Evolutionary conservation across 805 yeast genomes (phyloP).

Genomic region (Wickerhamiella parazyma): DNA sequence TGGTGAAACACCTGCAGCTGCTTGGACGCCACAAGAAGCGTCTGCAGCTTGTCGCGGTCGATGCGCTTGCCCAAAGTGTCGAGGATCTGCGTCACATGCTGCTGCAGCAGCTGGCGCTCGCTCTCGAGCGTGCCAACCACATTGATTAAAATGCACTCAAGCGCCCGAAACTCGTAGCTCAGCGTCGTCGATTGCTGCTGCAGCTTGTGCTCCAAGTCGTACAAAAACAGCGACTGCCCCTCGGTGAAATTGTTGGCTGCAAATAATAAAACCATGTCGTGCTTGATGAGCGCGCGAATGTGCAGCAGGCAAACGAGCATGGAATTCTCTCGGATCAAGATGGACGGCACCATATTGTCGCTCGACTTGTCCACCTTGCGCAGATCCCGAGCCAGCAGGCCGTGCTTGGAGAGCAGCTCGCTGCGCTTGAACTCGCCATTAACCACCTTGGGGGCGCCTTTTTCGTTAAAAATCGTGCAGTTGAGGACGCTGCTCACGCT

Average conservation of each 20-base stretch:
- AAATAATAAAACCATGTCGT: conserved; percentile 67
- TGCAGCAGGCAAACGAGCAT: conserved; percentile 73
- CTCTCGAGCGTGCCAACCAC: conserved; percentile 67
- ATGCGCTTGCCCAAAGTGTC: conserved; percentile 69
- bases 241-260: conserved; percentile 51
- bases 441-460: conserved; percentile 56
- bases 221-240: conserved; percentile 62
- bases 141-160: conserved; percentile 74
- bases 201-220: conserved; percentile 61
- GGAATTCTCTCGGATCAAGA: conserved; percentile 64
- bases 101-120: conserved; percentile 75
- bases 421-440: conserved; percentile 63
- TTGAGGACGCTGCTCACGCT: conserved; percentile 34
- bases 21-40: conserved; percentile 70
- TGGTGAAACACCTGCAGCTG: conserved; percentile 72
- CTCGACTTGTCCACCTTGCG: conserved; percentile 74
- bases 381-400: conserved; percentile 75
- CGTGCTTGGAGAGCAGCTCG: conserved; percentile 58
- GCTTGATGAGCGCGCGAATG: conserved; percentile 77
- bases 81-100: conserved; percentile 59
- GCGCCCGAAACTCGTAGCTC: conserved; percentile 82
- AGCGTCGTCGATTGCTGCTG: conserved; percentile 30
- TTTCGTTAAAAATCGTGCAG: conserved; percentile 65
- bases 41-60: conserved; percentile 64
- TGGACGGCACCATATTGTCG: conserved; percentile 77